Conservation (phyloP, 257 asterid species). For the Craterostigma plantagineum region DNA sequence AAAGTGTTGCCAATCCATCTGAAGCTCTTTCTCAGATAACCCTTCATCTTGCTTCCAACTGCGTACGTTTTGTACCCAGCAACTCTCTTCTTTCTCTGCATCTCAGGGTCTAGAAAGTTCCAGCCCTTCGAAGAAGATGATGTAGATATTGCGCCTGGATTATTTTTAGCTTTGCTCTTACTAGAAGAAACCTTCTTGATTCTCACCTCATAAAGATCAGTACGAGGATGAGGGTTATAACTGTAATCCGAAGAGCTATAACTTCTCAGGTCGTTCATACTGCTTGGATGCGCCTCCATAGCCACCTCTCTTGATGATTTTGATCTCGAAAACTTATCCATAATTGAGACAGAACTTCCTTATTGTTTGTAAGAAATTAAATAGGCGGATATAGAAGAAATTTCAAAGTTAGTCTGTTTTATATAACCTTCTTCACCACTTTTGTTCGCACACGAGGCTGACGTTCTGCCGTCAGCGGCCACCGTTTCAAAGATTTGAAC, state of each 20-base stretch:
- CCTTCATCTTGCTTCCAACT: slow-evolving; percentile 59
- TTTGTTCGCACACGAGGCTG: neutral
- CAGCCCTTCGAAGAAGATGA: slow-evolving; percentile 17
- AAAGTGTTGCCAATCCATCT: slow-evolving; percentile 65
- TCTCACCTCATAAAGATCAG: slow-evolving; percentile 17
- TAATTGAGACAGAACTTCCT: neutral
- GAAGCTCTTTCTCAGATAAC: slow-evolving; percentile 47
- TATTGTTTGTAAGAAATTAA: neutral
- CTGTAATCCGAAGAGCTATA: slow-evolving; percentile 36
- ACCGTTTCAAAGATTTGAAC: too few relatives aligned
- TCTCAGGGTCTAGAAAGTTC: slow-evolving; percentile 42
- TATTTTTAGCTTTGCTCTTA: slow-evolving; percentile 16
- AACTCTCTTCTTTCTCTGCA: slow-evolving; percentile 71
- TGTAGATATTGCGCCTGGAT: neutral
- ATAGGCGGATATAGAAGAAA: too few relatives aligned
- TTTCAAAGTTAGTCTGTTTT: too few relatives aligned
- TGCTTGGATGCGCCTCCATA: slow-evolving; percentile 23
- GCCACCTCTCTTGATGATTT: slow-evolving; percentile 22
- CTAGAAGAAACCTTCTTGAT: slow-evolving; percentile 34
- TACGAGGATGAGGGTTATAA: slow-evolving; percentile 6
- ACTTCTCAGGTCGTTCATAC: slow-evolving; percentile 50
- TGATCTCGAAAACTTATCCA: slow-evolving; percentile 35
- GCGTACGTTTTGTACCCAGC: slow-evolving; percentile 47
- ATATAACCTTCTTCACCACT: too few relatives aligned
- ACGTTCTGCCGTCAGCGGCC: too few relatives aligned